Base-by-base conservation (phyloP, 352 stramenopile species). In the Globisporangium alternatum region DNA sequence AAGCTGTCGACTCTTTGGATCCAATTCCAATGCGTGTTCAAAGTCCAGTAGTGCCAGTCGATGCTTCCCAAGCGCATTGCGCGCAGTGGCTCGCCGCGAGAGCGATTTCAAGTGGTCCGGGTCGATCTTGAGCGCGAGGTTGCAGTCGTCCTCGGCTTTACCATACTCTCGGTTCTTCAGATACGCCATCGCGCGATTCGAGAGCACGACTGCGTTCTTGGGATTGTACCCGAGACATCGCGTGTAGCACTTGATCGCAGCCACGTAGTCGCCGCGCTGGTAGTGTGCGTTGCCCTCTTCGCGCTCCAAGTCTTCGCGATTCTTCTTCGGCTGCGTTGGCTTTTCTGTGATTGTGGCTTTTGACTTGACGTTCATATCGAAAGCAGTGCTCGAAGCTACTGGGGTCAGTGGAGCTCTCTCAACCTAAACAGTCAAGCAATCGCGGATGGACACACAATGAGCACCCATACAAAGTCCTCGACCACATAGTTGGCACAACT, bases 201-300 rank as follows among this genome's bases (percentile, higher is more conserved):
- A 93, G 21, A 95, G 76, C 43, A 97, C 79, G 49, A 95, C 69
- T 0, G 77, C 75, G 47, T 94, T 95, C 10, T 74, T 73, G 4
- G 76, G 62, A 53, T 94, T 78, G 60, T 88, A 86, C 0, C 85
- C 79, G n/a, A 97, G 69, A 13, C 80, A 91, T 1, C 83, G 75
- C 21, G 92, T 97, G 70, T 98, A 98, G 69, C 79, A 93, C 57
- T 89, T 82, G 54, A 97, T 84, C 17, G 94, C 90, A 43, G 88
- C 90, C 30, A 96, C 78, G 52, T 84, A 94, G 60, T 98, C 89
- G 1, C 81, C 78, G 3, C 72, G 76, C 30, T 89, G 88, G 74
- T 97, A 98, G 67, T 92, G 89, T 33, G 87, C 88, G 66, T 98
- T 98, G 12, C 95, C 95, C 59, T 98, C 96, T 64, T 96, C 79